Percentiles rank a stretch among this genome's conserved stretches.
Evolutionary conservation across 345 rosid species (phyloP).

Genomic region (Aquilaria sinensis): DNA sequence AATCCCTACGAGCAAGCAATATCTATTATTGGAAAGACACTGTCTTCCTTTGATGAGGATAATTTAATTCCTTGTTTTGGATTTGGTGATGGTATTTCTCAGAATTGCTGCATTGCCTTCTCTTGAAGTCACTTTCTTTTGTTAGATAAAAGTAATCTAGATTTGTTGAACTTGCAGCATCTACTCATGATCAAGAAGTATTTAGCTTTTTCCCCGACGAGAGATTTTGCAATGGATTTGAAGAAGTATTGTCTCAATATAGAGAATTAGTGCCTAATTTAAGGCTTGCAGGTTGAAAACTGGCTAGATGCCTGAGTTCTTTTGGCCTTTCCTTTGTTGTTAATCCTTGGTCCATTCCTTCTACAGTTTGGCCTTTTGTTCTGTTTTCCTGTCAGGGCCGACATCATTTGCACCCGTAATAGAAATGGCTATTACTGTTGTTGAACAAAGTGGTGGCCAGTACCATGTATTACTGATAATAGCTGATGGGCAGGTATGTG

Average conservation of each 20-base stretch:
- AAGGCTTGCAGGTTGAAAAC: slow-evolving; percentile 56
- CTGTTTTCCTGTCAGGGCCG: slow-evolving; percentile 42
- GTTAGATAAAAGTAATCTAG: no score
- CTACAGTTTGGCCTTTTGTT: background rate
- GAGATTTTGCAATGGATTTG: slow-evolving; percentile 69
- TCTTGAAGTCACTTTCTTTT: background rate
- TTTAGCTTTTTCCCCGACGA: slow-evolving; percentile 71
- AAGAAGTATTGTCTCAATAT: slow-evolving; percentile 73
- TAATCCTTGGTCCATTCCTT: no score
- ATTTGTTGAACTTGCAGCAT: slow-evolving; percentile 29
- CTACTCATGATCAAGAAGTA: slow-evolving; percentile 92
- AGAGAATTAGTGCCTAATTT: slow-evolving; percentile 75
- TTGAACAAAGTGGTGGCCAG: slow-evolving; percentile 86
- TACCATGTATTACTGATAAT: slow-evolving; percentile 88
- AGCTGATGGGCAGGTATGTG: slow-evolving; percentile 85
- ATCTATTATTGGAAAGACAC: slow-evolving; percentile 68
- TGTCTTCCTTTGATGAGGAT: slow-evolving; percentile 72
- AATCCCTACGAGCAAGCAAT: slow-evolving; percentile 86
- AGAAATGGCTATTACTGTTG: slow-evolving; percentile 76
- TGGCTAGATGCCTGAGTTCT: slow-evolving; percentile 3
- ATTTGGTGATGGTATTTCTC: slow-evolving; percentile 55
- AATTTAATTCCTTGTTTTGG: slow-evolving; percentile 82
- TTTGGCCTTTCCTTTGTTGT: background rate
- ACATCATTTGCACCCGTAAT: slow-evolving; percentile 90
- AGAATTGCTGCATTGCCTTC: background rate